phyloP scores from a whole-genome alignment of 23 red algal species.

The Chondrus crispus region DNA sequence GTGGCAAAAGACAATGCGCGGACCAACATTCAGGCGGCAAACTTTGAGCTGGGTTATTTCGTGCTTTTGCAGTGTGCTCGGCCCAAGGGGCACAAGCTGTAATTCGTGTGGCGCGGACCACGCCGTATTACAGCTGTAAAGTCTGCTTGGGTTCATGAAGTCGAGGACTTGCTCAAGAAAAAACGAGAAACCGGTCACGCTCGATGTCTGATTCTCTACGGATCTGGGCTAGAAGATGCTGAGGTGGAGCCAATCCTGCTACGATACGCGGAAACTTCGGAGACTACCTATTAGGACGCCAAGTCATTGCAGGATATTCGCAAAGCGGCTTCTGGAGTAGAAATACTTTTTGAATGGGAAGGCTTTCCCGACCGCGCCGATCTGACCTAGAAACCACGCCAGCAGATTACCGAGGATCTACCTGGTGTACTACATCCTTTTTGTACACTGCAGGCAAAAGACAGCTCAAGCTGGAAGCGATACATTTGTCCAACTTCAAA shows the following conservation, averaged over 20 bases:
- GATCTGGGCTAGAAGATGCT: no score
- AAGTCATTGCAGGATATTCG: neutral
- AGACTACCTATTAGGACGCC: neutral
- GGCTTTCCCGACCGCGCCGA: neutral
- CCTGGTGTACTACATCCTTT: neutral
- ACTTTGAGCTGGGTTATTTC: neutral
- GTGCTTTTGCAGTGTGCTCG: neutral
- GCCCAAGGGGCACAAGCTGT: neutral
- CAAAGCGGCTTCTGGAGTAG: neutral
- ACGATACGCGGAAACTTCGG: neutral
- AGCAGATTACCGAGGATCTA: neutral
- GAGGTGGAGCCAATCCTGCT: neutral
- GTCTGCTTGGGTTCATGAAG: neutral
- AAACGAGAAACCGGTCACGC: neutral
- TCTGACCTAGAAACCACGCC: neutral
- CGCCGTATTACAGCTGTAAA: neutral
- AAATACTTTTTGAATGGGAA: constrained; percentile 12
- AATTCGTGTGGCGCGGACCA: neutral
- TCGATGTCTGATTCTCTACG: neutral
- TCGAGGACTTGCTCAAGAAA: neutral
- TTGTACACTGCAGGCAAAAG: neutral
- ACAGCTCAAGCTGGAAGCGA: no score
- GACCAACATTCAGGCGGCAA: neutral
- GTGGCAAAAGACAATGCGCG: neutral
- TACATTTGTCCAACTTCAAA: no score